Percentiles rank a stretch among this genome's conserved stretches.
These are phyloP conservation scores for Trichomonascaceae sp. DNA, from an alignment of 1,139 yeast genomes.

Conservation along the genomic window DNA sequence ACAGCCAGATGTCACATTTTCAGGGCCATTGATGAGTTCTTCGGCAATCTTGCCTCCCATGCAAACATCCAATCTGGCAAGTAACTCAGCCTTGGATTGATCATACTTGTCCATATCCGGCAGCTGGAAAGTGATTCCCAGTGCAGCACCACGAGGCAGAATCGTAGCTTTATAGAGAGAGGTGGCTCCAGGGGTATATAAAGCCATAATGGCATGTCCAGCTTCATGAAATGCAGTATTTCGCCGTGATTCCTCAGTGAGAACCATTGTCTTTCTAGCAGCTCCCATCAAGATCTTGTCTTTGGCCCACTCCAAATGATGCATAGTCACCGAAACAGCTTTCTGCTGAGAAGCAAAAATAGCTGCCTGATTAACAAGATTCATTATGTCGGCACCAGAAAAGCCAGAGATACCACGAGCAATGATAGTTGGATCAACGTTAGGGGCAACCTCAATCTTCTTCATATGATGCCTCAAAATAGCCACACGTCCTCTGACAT, in stretches of 20 bases:
- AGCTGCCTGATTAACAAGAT: constrained; percentile 96
- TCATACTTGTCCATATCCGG: constrained; percentile 99
- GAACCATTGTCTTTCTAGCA: constrained; percentile 93
- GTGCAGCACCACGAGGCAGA: constrained; percentile 91
- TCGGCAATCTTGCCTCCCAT: constrained; percentile 99
- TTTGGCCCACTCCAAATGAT: constrained; percentile 97
- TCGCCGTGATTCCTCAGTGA: constrained; percentile 88
- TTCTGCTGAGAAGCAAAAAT: constrained; percentile 90
- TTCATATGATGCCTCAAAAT: constrained; percentile 89
- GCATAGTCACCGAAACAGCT: constrained; percentile 86
- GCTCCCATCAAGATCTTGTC: constrained; percentile 98
- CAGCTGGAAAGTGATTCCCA: constrained; percentile 93
- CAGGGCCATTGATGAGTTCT: constrained; percentile 83
- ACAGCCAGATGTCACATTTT: constrained; percentile 92
- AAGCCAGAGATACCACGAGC: constrained; percentile 98
- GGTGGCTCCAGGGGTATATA: constrained; percentile 93
- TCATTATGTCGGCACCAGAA: constrained; percentile 95
- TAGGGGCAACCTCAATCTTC: constrained; percentile 76
- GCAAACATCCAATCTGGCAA: constrained; percentile 89
- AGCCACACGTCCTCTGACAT: constrained; percentile 93
- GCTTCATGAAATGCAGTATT: constrained; percentile 99
- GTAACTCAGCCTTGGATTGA: constrained; percentile 80
- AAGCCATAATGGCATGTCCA: constrained; percentile 97
- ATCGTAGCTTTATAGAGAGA: constrained; percentile 95
- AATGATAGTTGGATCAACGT: constrained; percentile 79